Evolutionary conservation across 805 yeast species (phyloP).

Genomic region (Torulaspora franciscae): DNA sequence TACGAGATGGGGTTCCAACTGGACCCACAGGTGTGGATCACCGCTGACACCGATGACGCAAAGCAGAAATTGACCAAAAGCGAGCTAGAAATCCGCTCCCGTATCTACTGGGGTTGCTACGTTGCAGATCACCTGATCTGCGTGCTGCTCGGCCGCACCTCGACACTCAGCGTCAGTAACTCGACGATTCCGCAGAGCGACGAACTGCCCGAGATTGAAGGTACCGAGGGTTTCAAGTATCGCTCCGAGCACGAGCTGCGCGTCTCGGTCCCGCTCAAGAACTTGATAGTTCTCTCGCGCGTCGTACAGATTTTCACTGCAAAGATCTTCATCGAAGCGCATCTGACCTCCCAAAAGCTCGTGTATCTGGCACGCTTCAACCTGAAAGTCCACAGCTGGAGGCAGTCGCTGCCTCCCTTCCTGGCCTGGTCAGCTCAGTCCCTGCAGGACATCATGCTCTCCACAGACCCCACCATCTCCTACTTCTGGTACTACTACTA

Average conservation of each 20-base stretch:
- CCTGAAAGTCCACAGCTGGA: slow-evolving; percentile 49
- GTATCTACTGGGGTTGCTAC: slow-evolving; percentile 65
- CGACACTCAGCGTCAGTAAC: slow-evolving; percentile 49
- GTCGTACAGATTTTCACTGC: slow-evolving; percentile 36
- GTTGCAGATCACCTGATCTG: slow-evolving; percentile 61
- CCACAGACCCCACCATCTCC: slow-evolving; percentile 48
- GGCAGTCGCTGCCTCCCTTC: slow-evolving; percentile 44
- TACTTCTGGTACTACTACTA: slow-evolving; percentile 55
- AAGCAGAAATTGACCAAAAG: slow-evolving; percentile 40
- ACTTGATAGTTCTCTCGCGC: slow-evolving; percentile 42
- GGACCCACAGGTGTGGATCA: slow-evolving; percentile 56
- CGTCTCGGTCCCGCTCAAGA: slow-evolving; percentile 38
- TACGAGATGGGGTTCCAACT: slow-evolving; percentile 60
- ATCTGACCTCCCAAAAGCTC: slow-evolving; percentile 36
- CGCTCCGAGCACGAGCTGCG: slow-evolving; percentile 32
- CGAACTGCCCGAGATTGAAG: slow-evolving; percentile 55
- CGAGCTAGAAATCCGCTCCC: slow-evolving; percentile 51
- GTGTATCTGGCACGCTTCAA: slow-evolving; percentile 42
- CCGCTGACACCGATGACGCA: slow-evolving; percentile 30
- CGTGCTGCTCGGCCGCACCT: slow-evolving; percentile 54
- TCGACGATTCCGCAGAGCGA: slow-evolving; percentile 57
- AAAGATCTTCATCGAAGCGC: slow-evolving; percentile 33
- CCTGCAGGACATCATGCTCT: slow-evolving; percentile 41
- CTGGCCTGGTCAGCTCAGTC: slow-evolving; percentile 45
- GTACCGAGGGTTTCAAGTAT: slow-evolving; percentile 56